A percentile compares a stretch with the other conserved stretches of the same genome.
phyloP scores from a whole-genome alignment of 139 green algal genomes.

The Closterium sp. region DNA sequence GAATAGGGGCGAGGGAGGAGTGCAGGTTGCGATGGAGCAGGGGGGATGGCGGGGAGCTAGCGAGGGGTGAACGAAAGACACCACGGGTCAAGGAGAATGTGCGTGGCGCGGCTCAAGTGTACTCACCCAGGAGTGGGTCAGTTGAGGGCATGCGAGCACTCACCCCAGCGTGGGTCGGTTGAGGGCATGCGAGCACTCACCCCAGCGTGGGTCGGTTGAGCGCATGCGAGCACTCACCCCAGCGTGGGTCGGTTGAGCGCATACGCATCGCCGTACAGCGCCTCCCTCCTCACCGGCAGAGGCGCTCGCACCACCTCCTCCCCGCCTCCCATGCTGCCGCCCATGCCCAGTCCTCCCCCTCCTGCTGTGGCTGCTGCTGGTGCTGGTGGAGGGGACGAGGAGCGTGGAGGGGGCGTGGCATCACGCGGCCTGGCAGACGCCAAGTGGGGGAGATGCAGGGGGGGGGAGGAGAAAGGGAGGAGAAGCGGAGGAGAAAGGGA shows the following conservation, averaged over 20 bases:
- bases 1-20: too few relatives aligned
- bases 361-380: background rate
- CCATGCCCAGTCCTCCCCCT: background rate
- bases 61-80: background rate
- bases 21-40: too few relatives aligned
- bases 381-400: background rate
- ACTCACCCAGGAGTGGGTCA: background rate
- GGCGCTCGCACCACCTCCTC: background rate
- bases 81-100: background rate
- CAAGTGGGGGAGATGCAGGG: background rate
- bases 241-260: background rate
- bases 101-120: background rate
- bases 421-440: background rate
- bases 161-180: too few relatives aligned
- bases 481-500: background rate
- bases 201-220: background rate
- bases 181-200: background rate
- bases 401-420: background rate
- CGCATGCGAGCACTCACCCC: background rate
- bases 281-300: background rate
- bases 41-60: background rate
- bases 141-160: too few relatives aligned
- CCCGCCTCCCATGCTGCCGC: background rate
- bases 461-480: background rate
- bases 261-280: background rate